Evolutionary conservation across 2,329 filamentous ascomycete species (phyloP).

Genomic region (Verticillium dahliae): DNA sequence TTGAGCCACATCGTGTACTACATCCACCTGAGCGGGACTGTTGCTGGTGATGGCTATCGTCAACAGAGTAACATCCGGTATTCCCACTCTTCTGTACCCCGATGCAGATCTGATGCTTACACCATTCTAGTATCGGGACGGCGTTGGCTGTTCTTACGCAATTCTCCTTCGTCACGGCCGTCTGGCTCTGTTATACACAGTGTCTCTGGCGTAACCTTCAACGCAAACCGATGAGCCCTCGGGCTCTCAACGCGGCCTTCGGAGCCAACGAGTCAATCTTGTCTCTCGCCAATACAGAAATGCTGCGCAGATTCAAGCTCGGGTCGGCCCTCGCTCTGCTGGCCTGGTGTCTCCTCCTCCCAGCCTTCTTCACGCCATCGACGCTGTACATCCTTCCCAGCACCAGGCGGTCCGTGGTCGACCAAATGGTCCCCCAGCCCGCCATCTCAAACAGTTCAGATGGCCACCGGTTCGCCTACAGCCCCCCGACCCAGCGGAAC

Average conservation of each 20-base stretch:
- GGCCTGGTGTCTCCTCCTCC: slow-evolving; percentile 10
- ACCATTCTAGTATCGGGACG: background rate
- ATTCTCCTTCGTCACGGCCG: slow-evolving; percentile 1
- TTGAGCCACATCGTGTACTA: background rate
- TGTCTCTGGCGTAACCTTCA: slow-evolving; percentile 1
- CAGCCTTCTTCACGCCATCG: slow-evolving; percentile 9
- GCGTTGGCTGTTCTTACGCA: slow-evolving; percentile 2
- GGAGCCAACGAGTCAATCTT: slow-evolving; percentile 1
- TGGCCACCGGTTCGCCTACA: slow-evolving; percentile 1
- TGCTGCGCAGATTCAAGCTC: slow-evolving; percentile 4
- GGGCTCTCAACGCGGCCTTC: slow-evolving; percentile 4
- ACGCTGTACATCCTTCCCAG: slow-evolving; percentile 1
- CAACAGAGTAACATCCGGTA: slow-evolving; percentile 2
- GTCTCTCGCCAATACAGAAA: slow-evolving; percentile 6
- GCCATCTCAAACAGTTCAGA: background rate
- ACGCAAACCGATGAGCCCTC: background rate
- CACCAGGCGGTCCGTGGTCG: background rate
- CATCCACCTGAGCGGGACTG: background rate
- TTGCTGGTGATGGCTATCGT: background rate
- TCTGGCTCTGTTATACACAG: slow-evolving; percentile 3
- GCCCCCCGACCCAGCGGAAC: background rate
- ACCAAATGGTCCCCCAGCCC: background rate
- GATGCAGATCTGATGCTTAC: background rate
- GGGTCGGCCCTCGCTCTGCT: slow-evolving; percentile 6
- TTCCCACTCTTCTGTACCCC: too few relatives aligned